Evolutionary conservation across 495 filamentous ascomycete genomes (phyloP).

Genomic region (Astrothelium subdiscretum): DNA sequence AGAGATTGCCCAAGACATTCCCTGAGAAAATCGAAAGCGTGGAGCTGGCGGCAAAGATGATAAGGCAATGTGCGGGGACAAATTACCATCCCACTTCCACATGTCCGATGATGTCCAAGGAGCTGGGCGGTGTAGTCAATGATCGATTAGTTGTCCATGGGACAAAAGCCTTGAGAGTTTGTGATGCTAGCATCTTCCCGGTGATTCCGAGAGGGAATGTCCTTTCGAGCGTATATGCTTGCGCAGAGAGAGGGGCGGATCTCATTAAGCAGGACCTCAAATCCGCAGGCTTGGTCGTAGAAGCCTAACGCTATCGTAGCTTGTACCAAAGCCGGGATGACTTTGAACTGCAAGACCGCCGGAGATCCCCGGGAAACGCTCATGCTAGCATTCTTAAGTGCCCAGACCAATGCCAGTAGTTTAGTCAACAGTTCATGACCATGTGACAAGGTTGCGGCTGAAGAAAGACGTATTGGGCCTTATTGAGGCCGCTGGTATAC

Average conservation of each 20-base stretch:
- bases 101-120: conserved; percentile 8
- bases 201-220: conserved; percentile 8
- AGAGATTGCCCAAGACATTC: background rate
- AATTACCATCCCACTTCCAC: conserved; percentile 12
- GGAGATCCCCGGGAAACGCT: too few species aligned
- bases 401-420: too few species aligned
- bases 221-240: conserved; percentile 12
- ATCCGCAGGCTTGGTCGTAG: background rate
- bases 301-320: conserved; percentile 1
- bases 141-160: conserved; percentile 15
- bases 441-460: too few species aligned
- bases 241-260: conserved; percentile 8
- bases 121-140: background rate
- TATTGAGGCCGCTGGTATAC: too few species aligned
- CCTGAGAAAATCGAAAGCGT: background rate
- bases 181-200: conserved; percentile 23
- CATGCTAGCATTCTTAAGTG: too few species aligned
- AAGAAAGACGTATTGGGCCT: too few species aligned
- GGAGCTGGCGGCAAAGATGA: background rate
- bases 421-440: too few species aligned
- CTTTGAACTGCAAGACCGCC: too few species aligned
- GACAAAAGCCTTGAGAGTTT: conserved; percentile 18
- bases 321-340: too few species aligned
- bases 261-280: background rate
- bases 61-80: background rate